Conservation (phyloP, 306 rosid genomes). For the Prunus persica region DNA sequence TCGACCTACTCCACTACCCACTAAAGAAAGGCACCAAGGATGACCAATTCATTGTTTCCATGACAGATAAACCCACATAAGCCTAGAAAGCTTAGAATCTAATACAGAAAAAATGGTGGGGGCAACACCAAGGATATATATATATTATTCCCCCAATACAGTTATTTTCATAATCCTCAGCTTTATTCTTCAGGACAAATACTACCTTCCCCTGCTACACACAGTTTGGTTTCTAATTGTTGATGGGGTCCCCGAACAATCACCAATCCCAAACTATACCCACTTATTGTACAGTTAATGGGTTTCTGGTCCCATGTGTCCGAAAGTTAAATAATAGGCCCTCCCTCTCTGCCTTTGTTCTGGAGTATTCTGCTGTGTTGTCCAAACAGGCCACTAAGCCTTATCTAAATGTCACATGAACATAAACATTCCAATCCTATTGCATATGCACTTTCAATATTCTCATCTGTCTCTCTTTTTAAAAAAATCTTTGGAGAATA, state of each 20-base stretch:
- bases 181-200: neutral
- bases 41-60: neutral
- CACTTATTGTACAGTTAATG: neutral
- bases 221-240: neutral
- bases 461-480: neutral
- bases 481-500: neutral
- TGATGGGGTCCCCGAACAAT: neutral
- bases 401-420: neutral
- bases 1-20: neutral
- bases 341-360: neutral
- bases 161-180: neutral
- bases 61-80: neutral
- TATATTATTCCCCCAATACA: too few relatives aligned
- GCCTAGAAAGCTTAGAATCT: neutral
- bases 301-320: conserved; percentile 6
- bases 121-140: neutral
- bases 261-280: neutral
- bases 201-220: neutral
- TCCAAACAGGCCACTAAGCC: neutral
- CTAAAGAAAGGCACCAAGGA: neutral
- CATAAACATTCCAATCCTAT: neutral
- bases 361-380: neutral
- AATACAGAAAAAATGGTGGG: neutral
- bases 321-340: neutral
- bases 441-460: neutral